These are phyloP conservation scores for Mycocentrospora acerina DNA, from an alignment of 2,329 filamentous ascomycete genomes.

Conservation along the genomic window DNA sequence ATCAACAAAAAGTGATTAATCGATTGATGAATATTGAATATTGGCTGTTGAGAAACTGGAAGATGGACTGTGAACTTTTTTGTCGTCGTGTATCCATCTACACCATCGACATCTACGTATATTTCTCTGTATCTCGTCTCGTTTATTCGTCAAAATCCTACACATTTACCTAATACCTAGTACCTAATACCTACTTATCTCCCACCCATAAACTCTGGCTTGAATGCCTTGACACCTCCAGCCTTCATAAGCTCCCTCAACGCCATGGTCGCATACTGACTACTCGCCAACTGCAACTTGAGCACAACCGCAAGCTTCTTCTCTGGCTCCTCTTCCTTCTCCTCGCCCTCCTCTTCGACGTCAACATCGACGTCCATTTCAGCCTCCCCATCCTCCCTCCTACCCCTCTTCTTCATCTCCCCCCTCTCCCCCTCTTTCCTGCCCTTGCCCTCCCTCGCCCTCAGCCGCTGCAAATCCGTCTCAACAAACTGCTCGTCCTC, in stretches of 20 bases:
- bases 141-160: too few relatives aligned
- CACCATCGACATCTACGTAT: too few relatives aligned
- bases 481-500: slow-evolving; percentile 82
- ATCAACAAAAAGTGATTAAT: too few relatives aligned
- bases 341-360: slow-evolving; percentile 21
- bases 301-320: slow-evolving; percentile 67
- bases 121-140: too few relatives aligned
- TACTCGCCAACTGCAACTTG: slow-evolving; percentile 74
- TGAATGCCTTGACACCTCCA: slow-evolving; percentile 62
- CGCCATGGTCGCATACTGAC: slow-evolving; percentile 84
- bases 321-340: slow-evolving; percentile 21
- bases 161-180: too few relatives aligned
- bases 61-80: too few relatives aligned
- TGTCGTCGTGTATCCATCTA: too few relatives aligned
- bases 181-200: slow-evolving; percentile 19
- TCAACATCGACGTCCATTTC: too few relatives aligned
- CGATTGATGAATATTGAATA: too few relatives aligned
- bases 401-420: slow-evolving; percentile 50
- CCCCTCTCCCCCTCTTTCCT: slow-evolving; percentile 55
- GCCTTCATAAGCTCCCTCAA: slow-evolving; percentile 74
- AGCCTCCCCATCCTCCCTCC: slow-evolving; percentile 42
- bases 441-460: slow-evolving; percentile 44
- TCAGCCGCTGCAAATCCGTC: slow-evolving; percentile 76
- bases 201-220: slow-evolving; percentile 62
- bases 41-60: too few relatives aligned